A percentile compares a stretch with the other conserved stretches of the same genome.
Conservation (phyloP, 805 yeast species). For the Metschnikowia lachancei region DNA sequence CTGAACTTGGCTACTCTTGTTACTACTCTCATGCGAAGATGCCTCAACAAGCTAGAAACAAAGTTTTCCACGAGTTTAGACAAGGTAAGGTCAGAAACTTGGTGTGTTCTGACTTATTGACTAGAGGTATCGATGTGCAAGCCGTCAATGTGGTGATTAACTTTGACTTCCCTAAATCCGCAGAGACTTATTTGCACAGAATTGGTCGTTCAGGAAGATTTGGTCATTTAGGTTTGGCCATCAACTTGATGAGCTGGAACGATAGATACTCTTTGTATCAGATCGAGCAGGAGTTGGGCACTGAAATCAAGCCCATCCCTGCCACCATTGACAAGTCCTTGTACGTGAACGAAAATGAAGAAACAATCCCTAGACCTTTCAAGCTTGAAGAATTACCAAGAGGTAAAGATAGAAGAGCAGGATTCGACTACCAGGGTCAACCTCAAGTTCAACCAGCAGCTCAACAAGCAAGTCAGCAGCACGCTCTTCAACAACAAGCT, state of each 20-base stretch:
- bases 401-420: slow-evolving; percentile 31
- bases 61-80: slow-evolving; percentile 97
- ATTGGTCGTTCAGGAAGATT: slow-evolving; percentile 99
- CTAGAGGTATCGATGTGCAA: slow-evolving; percentile 98
- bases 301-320: slow-evolving; percentile 96
- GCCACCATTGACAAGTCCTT: slow-evolving; percentile 84
- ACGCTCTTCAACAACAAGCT: slow-evolving; percentile 10
- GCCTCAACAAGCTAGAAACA: slow-evolving; percentile 96
- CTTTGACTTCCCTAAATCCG: slow-evolving; percentile 97
- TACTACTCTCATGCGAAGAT: slow-evolving; percentile 95
- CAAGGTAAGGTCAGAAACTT: slow-evolving; percentile 96
- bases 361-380: slow-evolving; percentile 84
- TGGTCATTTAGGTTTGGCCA: slow-evolving; percentile 97
- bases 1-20: slow-evolving; percentile 95
- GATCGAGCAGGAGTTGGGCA: slow-evolving; percentile 95
- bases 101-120: slow-evolving; percentile 95
- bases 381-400: slow-evolving; percentile 61
- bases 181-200: slow-evolving; percentile 96
- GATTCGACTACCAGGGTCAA: slow-evolving; percentile 46
- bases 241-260: slow-evolving; percentile 93
- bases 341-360: slow-evolving; percentile 80
- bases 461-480: slow-evolving; percentile 6
- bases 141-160: slow-evolving; percentile 98
- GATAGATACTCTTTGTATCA: slow-evolving; percentile 91
- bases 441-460: slow-evolving; percentile 20